Evolutionary conservation across 2,329 filamentous ascomycete species (phyloP).

Genomic region (Talaromyces sp.): DNA sequence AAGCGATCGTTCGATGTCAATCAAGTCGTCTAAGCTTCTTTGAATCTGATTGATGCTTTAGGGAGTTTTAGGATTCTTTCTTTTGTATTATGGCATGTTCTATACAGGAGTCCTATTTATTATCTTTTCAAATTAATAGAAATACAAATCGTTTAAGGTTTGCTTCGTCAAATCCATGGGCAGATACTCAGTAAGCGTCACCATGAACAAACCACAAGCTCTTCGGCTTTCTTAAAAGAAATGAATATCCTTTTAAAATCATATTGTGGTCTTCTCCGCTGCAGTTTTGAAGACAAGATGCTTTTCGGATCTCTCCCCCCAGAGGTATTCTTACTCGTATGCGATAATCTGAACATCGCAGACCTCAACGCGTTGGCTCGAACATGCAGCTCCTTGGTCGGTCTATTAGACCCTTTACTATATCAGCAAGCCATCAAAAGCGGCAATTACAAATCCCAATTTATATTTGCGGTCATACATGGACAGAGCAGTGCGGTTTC

Average conservation of each 20-base stretch:
- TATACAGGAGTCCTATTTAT: too few relatives aligned
- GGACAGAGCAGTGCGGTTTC: not conserved
- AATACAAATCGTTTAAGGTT: too few relatives aligned
- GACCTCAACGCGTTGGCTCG: not conserved
- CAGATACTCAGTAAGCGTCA: too few relatives aligned
- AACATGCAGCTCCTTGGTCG: not conserved
- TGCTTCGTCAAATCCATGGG: too few relatives aligned
- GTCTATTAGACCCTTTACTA: not conserved
- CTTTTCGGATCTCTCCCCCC: not conserved
- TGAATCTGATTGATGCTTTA: not conserved
- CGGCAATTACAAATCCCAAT: not conserved
- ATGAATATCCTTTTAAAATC: too few relatives aligned
- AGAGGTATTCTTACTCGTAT: not conserved
- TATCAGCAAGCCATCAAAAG: not conserved
- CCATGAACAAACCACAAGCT: too few relatives aligned
- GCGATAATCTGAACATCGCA: not conserved
- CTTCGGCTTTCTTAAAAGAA: too few relatives aligned
- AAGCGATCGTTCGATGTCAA: not conserved
- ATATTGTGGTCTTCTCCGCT: too few relatives aligned
- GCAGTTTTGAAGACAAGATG: not conserved
- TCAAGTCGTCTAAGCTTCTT: not conserved
- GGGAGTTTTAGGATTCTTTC: not conserved
- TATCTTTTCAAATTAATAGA: too few relatives aligned
- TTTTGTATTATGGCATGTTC: not conserved
- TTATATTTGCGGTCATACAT: not conserved